Base-by-base conservation (phyloP, 306 rosid genomes). In the Comarum palustre region DNA sequence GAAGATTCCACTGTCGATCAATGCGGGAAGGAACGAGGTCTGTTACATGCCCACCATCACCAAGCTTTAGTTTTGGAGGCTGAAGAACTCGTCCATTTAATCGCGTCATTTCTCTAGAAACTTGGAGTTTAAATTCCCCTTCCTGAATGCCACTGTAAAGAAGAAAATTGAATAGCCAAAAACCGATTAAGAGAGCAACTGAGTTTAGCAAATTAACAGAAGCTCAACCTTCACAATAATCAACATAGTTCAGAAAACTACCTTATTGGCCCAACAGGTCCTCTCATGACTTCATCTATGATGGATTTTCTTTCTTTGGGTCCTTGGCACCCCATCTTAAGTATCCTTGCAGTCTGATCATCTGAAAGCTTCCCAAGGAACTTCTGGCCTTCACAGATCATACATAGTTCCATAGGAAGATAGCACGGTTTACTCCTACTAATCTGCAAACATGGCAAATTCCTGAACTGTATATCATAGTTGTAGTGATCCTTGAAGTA, bases 391-490 rank as follows among this genome's bases (percentile, higher is more conserved):
- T 95, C 96, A 75, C 97, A 95, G 46, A 95, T 90, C 83, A 90
- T 82, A 77, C 99, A 95, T 54, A 91, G 96, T 87, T 95, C 99
- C 97, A 95, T 91, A 45, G 99, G 99, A 72, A 95, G 99, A 85
- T 95, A 95, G 74, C 99, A 95, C 19, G 96, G 97, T 73, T 90
- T 95, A 22, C 97, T 90, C 82, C 96, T 86, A 69, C 96, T 88
- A 75, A 91, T 88, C 82, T 95, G 97, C 90, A 95, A 83, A 83
- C 97, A 95, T 41, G 99, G 99, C 73, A 91, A 73, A 60, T 91
- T 91, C 59, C 88, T 79, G 83, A 84, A 91, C 41, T 91, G 96
- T 82, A 95, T 87, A 34, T 91, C 99, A 79, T 95, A 91, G 77
- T 90, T 91, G 71, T 95, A 95, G 63, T 95, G 97, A 73, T 91